phyloP scores from a whole-genome alignment of 176 grass and related monocot genomes.

The Oryza meyeriana region DNA sequence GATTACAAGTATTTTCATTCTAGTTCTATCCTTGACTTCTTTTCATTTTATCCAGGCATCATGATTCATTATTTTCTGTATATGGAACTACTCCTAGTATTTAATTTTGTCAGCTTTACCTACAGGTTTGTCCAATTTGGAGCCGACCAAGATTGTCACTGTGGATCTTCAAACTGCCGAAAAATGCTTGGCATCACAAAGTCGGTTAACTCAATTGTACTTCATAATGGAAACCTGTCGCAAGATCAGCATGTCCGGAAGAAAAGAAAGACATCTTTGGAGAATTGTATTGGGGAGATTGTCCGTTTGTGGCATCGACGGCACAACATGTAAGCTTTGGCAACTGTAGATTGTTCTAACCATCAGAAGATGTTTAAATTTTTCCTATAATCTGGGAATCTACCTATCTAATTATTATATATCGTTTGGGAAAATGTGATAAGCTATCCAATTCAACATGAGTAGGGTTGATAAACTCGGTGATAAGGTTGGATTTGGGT shows the following conservation, averaged over 20 bases:
- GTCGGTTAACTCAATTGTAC: background rate
- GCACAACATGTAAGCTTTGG: slow-evolving; percentile 42
- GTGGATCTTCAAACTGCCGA: slow-evolving; percentile 80
- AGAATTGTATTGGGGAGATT: slow-evolving; percentile 63
- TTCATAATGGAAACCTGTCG: slow-evolving; percentile 44
- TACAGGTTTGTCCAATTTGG: slow-evolving; percentile 97
- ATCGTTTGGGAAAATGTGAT: background rate
- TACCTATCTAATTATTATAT: background rate
- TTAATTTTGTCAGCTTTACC: slow-evolving; percentile 31
- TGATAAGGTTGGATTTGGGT: background rate
- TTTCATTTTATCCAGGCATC: background rate
- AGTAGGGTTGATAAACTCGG: background rate
- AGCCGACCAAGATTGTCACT: slow-evolving; percentile 87
- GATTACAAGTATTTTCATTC: slow-evolving; percentile 84
- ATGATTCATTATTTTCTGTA: slow-evolving; percentile 19
- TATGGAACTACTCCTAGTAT: slow-evolving; percentile 16
- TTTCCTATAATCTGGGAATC: background rate
- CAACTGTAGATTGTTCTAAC: background rate
- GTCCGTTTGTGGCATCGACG: slow-evolving; percentile 59
- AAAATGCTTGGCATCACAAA: slow-evolving; percentile 65
- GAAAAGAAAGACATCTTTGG: slow-evolving; percentile 50
- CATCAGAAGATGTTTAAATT: background rate
- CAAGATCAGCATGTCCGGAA: slow-evolving; percentile 24
- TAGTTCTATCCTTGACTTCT: background rate
- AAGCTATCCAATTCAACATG: background rate